Evolutionary conservation across 345 rosid genomes (phyloP).

Genomic region (Populus simonii): DNA sequence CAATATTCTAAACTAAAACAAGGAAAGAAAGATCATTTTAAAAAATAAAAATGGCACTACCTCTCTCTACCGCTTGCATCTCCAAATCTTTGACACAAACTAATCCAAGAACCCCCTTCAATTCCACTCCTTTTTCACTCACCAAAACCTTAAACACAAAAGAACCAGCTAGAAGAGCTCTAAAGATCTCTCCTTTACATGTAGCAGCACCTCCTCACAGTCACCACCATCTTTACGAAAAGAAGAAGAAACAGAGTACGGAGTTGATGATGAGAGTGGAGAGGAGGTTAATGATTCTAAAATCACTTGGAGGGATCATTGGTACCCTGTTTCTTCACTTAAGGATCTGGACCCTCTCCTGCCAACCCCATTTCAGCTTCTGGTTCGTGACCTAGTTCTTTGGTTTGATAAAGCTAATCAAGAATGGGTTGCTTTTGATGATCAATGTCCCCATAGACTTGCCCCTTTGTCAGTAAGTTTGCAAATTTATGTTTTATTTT

Average conservation of each 20-base stretch:
- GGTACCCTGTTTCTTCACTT: conserved; percentile 90
- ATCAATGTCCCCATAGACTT: conserved; percentile 88
- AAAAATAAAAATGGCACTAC: conserved; percentile 23
- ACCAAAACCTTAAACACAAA: conserved; percentile 14
- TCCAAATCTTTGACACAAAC: conserved; percentile 12
- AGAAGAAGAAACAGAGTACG: conserved; percentile 25
- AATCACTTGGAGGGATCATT: conserved; percentile 92
- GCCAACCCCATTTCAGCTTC: conserved; percentile 90
- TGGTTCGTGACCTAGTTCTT: conserved; percentile 87
- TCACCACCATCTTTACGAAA: conserved; percentile 40
- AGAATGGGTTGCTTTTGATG: conserved; percentile 92
- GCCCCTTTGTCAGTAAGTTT: conserved; percentile 85
- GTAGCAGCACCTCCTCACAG: conserved; percentile 53
- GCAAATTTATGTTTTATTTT: background rate
- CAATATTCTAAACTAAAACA: background rate
- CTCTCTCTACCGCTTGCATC: conserved; percentile 14
- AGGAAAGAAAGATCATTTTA: background rate
- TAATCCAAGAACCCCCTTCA: background rate
- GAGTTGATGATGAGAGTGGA: conserved; percentile 44
- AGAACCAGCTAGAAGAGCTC: background rate
- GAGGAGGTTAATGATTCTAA: conserved; percentile 53
- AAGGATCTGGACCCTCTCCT: conserved; percentile 75
- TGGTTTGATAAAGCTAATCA: conserved; percentile 67
- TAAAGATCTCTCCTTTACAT: conserved; percentile 29
- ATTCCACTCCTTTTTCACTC: conserved; percentile 8